Percentiles rank a stretch among this genome's conserved stretches.
phyloP scores from a whole-genome alignment of 495 filamentous ascomycete species.

The Podospora fimiseda region DNA sequence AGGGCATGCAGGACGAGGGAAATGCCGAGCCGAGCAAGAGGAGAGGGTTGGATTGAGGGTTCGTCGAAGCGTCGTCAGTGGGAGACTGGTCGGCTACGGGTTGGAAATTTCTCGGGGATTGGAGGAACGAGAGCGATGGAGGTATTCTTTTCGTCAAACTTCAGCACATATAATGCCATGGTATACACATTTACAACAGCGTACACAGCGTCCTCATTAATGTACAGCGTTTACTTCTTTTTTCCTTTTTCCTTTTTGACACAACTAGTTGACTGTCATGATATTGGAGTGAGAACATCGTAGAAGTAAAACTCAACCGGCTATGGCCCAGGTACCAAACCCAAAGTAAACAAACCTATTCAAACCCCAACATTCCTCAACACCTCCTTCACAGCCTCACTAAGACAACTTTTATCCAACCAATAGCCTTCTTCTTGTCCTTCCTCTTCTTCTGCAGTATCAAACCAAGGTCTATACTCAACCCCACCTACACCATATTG shows the following conservation, averaged over 20 bases:
- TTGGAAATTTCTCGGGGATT: not conserved
- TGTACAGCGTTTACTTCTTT: not conserved
- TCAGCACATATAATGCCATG: slow-evolving; percentile 8
- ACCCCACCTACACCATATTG: not conserved
- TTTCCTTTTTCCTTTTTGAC: not conserved
- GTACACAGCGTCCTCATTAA: not conserved
- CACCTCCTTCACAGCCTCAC: not conserved
- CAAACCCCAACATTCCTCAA: not conserved
- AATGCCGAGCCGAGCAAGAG: not conserved
- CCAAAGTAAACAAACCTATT: no score
- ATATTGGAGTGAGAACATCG: no score
- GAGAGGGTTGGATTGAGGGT: not conserved
- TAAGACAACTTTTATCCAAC: not conserved
- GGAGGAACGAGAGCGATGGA: not conserved
- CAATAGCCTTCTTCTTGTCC: not conserved
- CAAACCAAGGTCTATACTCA: not conserved
- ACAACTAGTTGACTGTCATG: no score
- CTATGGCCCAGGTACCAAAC: not conserved
- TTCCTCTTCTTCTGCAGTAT: not conserved
- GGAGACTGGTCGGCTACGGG: no score
- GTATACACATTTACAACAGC: slow-evolving; percentile 2
- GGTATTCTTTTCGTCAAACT: not conserved
- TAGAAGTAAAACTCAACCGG: no score
- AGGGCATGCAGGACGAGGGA: not conserved
- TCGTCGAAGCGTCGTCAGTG: no score